Percentiles rank a stretch among this genome's conserved stretches.
These are phyloP conservation scores for Tetragonia tetragonoides DNA, from an alignment of 148 eudicot genomes.

Conservation along the genomic window DNA sequence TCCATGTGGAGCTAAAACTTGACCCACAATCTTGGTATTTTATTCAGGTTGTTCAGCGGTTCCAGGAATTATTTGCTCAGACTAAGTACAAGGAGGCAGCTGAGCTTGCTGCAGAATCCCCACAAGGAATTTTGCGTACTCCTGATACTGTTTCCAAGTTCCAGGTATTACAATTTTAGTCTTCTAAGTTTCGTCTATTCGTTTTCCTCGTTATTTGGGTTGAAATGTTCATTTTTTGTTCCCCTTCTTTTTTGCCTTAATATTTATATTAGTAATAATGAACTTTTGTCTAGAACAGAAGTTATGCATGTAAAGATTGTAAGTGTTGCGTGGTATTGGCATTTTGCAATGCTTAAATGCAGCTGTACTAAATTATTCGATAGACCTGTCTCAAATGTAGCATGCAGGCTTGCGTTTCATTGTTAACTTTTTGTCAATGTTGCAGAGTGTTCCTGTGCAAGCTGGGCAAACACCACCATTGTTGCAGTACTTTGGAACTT, in stretches of 20 bases:
- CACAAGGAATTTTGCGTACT: slow-evolving; percentile 90
- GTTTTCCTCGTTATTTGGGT: background rate
- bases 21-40: background rate
- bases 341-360: background rate
- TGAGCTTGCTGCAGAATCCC: slow-evolving; percentile 99
- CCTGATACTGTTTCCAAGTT: slow-evolving; percentile 97
- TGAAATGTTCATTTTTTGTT: background rate
- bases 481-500: slow-evolving; percentile 89
- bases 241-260: background rate
- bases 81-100: slow-evolving; percentile 98
- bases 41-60: slow-evolving; percentile 90
- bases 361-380: too few relatives aligned
- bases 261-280: too few relatives aligned
- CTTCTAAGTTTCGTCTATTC: background rate
- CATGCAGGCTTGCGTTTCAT: background rate
- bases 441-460: slow-evolving; percentile 99
- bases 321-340: background rate
- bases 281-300: too few relatives aligned
- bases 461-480: slow-evolving; percentile 95
- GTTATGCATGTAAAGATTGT: too few relatives aligned
- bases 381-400: too few relatives aligned
- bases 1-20: background rate
- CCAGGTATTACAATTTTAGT: slow-evolving; percentile 48
- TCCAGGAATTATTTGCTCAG: slow-evolving; percentile 95
- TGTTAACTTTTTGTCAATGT: background rate